Evolutionary conservation across 495 filamentous ascomycete genomes (phyloP).

Genomic region (Geoglossum glabrum): DNA sequence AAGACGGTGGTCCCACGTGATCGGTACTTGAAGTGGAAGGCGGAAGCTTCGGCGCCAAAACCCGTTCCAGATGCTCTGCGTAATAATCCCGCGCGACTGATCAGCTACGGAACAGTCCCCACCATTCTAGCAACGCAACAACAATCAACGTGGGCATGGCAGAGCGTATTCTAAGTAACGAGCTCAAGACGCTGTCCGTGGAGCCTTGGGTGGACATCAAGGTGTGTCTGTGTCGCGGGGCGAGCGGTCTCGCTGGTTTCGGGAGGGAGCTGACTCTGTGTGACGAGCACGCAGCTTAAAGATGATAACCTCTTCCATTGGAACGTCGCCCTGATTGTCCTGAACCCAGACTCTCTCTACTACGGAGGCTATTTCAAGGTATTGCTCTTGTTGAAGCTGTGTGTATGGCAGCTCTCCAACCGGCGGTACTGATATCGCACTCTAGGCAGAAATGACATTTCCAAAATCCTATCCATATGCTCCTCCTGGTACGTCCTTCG

Average conservation of each 20-base stretch:
- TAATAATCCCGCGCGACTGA: too few relatives aligned
- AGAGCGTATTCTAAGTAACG: slow-evolving; percentile 71
- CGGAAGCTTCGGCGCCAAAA: too few relatives aligned
- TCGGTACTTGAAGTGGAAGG: too few relatives aligned
- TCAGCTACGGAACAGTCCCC: too few relatives aligned
- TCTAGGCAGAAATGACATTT: slow-evolving; percentile 56
- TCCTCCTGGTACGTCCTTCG: slow-evolving; percentile 38
- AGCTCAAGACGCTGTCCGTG: slow-evolving; percentile 61
- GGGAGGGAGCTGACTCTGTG: slow-evolving; percentile 4
- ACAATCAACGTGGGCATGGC: slow-evolving; percentile 23
- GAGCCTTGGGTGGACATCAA: slow-evolving; percentile 90
- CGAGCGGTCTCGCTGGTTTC: not conserved
- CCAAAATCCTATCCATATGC: slow-evolving; percentile 74
- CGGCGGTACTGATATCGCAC: not conserved
- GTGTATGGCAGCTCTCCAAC: not conserved
- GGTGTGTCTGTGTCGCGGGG: slow-evolving; percentile 25
- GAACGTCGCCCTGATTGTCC: slow-evolving; percentile 72
- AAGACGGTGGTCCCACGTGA: too few relatives aligned
- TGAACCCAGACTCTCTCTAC: slow-evolving; percentile 80
- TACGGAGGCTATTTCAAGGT: slow-evolving; percentile 75
- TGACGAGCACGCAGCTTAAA: slow-evolving; percentile 34
- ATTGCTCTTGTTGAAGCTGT: slow-evolving; percentile 3
- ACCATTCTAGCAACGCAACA: too few relatives aligned
- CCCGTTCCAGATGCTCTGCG: too few relatives aligned
- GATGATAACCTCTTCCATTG: slow-evolving; percentile 65